These are phyloP conservation scores for Amphibolis antarctica DNA, from an alignment of 106 monocot genomes.

Conservation along the genomic window DNA sequence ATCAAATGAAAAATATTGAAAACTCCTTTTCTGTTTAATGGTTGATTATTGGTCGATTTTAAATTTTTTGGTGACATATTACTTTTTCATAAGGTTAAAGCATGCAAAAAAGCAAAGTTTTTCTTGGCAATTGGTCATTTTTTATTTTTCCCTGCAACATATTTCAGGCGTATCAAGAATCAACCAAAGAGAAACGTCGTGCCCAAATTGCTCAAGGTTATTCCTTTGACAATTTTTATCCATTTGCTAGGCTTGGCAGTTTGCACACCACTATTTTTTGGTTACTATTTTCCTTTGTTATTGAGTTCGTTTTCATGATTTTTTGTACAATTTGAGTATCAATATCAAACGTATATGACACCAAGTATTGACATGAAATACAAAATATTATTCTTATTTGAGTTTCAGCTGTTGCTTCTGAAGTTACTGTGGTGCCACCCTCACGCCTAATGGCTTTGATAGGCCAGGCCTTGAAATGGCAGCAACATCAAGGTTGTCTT, in stretches of 20 bases:
- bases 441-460: conserved; percentile 92
- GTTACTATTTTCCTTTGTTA: no score
- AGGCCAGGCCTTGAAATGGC: conserved; percentile 98
- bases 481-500: conserved; percentile 88
- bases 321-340: background rate
- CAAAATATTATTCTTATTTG: background rate
- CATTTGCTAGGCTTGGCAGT: background rate
- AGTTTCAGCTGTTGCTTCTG: conserved; percentile 71
- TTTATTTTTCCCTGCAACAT: no score
- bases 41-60: no score
- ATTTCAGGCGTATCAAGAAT: conserved; percentile 85
- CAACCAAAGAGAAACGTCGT: conserved; percentile 92
- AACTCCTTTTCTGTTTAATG: no score
- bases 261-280: no score
- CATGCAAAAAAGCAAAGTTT: no score
- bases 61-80: no score
- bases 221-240: background rate
- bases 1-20: no score
- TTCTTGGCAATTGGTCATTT: no score
- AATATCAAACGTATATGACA: background rate
- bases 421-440: conserved; percentile 93
- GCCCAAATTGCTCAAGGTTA: conserved; percentile 94
- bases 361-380: background rate
- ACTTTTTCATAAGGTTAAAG: no score
- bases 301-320: no score